Percentiles rank a stretch among this genome's conserved stretches.
Conservation (phyloP, 176 grass and related monocot genomes). For the Musa schizocarpa region DNA sequence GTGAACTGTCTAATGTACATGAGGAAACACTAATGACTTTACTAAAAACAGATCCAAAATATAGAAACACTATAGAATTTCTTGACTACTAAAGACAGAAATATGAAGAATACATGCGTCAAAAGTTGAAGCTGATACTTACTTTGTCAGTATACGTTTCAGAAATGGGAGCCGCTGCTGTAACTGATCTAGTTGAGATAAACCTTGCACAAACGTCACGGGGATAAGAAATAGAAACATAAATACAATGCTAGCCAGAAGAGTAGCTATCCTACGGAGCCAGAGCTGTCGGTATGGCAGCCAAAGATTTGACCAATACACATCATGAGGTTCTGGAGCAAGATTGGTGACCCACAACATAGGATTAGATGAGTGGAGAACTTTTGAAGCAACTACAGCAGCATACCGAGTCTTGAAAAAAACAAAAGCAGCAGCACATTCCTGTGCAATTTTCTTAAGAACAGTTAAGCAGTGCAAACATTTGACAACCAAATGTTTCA, state of each 20-base stretch:
- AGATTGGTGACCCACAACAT: conserved; percentile 72
- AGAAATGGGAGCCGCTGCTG: conserved; percentile 71
- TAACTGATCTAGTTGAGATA: conserved; percentile 75
- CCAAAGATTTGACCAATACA: conserved; percentile 99
- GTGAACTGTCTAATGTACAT: too few relatives aligned
- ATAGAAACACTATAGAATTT: not conserved
- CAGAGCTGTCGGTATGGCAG: conserved; percentile 73
- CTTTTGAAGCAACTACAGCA: conserved; percentile 55
- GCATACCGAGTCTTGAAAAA: conserved; percentile 95
- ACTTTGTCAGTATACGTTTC: conserved; percentile 64
- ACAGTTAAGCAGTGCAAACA: not conserved
- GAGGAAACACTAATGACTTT: too few relatives aligned
- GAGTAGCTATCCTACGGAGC: conserved; percentile 62
- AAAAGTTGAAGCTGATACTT: conserved; percentile 19
- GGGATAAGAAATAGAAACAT: conserved; percentile 80
- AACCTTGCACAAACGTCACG: conserved; percentile 80
- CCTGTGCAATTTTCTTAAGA: conserved; percentile 24
- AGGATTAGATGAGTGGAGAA: conserved; percentile 87
- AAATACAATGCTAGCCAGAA: conserved; percentile 61
- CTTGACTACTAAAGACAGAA: not conserved
- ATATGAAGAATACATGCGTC: not conserved
- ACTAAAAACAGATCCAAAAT: too few relatives aligned
- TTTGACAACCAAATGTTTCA: not conserved
- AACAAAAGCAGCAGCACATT: conserved; percentile 77
- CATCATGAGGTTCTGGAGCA: conserved; percentile 73